These are phyloP conservation scores for Hanseniaspora guilliermondii DNA, from an alignment of 805 yeast genomes.

Conservation along the genomic window DNA sequence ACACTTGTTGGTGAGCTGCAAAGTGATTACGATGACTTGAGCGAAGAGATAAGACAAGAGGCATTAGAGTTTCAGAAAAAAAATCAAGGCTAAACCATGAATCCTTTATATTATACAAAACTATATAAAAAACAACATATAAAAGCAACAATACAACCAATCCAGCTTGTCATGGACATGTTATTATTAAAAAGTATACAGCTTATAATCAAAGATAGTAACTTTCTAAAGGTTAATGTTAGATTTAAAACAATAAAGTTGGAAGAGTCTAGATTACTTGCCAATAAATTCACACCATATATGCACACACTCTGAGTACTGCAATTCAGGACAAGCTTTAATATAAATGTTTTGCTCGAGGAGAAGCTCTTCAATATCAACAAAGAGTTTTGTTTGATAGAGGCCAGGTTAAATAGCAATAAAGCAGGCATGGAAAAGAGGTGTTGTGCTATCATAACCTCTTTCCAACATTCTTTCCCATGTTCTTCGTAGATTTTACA, in stretches of 20 bases:
- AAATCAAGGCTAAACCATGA: not conserved
- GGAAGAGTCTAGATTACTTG: constrained; percentile 27
- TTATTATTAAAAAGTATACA: constrained; percentile 39
- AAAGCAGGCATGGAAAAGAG: constrained; percentile 45
- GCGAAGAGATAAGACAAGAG: constrained; percentile 13
- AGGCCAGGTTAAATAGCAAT: constrained; percentile 12
- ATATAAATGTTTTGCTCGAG: constrained; percentile 20
- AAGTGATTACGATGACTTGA: constrained; percentile 11
- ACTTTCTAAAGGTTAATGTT: constrained; percentile 33
- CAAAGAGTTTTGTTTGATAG: constrained; percentile 6
- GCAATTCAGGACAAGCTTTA: constrained; percentile 33
- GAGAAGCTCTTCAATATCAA: constrained; percentile 15
- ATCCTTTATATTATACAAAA: not conserved
- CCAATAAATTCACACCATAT: constrained; percentile 52
- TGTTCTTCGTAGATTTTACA: constrained; percentile 39
- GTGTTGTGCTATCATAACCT: constrained; percentile 50
- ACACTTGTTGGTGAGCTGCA: constrained; percentile 2
- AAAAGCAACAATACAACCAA: constrained; percentile 44
- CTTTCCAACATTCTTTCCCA: constrained; percentile 49
- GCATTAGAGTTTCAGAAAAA: constrained; percentile 11
- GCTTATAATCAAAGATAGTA: constrained; percentile 47
- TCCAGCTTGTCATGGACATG: constrained; percentile 29
- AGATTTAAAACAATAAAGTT: constrained; percentile 4
- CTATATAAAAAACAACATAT: constrained; percentile 28
- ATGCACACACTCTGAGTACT: constrained; percentile 51